phyloP scores from a whole-genome alignment of 2,329 filamentous ascomycete species.

The Fusarium hostae region DNA sequence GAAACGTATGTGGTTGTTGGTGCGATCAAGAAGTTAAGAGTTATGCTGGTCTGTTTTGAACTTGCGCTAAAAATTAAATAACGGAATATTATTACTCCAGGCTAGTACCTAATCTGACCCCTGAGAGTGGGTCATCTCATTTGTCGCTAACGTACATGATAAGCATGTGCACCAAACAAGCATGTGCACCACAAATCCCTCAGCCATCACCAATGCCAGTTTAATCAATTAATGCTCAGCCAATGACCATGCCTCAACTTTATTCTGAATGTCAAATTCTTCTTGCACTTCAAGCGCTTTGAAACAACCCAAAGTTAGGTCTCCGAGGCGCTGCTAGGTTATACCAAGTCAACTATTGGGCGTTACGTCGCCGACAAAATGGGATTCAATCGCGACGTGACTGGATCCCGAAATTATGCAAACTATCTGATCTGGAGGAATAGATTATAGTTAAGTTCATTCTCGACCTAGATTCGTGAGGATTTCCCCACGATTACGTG shows the following conservation, averaged over 20 bases:
- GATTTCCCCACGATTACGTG: constrained; percentile 33
- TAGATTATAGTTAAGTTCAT: constrained; percentile 33
- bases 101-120: background rate
- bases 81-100: background rate
- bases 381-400: background rate
- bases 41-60: background rate
- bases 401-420: background rate
- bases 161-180: background rate
- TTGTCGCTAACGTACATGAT: background rate
- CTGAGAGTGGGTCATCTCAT: background rate
- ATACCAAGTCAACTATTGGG: background rate
- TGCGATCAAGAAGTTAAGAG: background rate
- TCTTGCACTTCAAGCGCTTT: background rate
- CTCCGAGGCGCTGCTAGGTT: background rate
- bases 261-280: background rate
- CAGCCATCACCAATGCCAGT: background rate
- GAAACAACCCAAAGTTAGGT: background rate
- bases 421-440: constrained; percentile 29
- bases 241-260: background rate
- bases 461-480: constrained; percentile 40
- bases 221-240: background rate
- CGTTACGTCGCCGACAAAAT: background rate
- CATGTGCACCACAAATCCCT: background rate
- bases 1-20: background rate
- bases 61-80: background rate